Evolutionary conservation across 768 basidiomycete species (phyloP).

Genomic region (Leccinum sublutescens): DNA sequence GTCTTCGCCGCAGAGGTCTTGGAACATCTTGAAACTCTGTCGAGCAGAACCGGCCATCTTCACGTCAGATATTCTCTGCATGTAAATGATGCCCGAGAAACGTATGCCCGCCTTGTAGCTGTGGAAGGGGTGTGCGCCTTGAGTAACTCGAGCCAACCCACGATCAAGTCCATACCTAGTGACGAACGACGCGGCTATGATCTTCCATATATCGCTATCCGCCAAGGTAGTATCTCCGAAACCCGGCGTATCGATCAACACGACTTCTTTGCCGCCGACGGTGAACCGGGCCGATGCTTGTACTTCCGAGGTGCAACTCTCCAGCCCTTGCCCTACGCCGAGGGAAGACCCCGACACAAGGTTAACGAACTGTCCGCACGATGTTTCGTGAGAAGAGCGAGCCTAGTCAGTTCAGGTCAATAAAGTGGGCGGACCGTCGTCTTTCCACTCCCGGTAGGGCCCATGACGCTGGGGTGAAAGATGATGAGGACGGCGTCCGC

Average conservation of each 20-base stretch:
- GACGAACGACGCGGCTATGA: constrained; percentile 43
- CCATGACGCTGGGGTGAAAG: constrained; percentile 24
- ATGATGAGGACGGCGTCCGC: constrained; percentile 2
- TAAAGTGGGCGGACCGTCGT: constrained; percentile 25
- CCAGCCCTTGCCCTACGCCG: constrained; percentile 31
- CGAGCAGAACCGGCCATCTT: constrained; percentile 46
- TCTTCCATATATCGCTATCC: constrained; percentile 49
- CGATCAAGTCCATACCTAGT: constrained; percentile 18
- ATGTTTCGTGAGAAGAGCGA: not conserved
- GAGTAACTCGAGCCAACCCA: not conserved
- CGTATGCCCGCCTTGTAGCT: constrained; percentile 29
- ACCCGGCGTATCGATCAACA: constrained; percentile 61
- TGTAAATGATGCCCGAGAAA: constrained; percentile 48
- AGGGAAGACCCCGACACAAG: constrained; percentile 28
- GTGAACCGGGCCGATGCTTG: constrained; percentile 28
- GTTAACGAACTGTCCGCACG: constrained; percentile 34
- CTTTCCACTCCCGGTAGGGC: constrained; percentile 32
- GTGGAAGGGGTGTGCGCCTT: not conserved
- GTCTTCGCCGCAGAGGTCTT: constrained; percentile 49
- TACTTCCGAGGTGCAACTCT: constrained; percentile 35
- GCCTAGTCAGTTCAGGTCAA: not conserved
- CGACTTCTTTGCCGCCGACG: constrained; percentile 35
- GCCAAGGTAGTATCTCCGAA: constrained; percentile 53
- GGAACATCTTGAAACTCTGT: constrained; percentile 49
- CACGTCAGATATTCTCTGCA: constrained; percentile 51